Percentiles rank a stretch among this genome's conserved stretches.
Conservation (phyloP, 306 rosid genomes). For the Vicia villosa region DNA sequence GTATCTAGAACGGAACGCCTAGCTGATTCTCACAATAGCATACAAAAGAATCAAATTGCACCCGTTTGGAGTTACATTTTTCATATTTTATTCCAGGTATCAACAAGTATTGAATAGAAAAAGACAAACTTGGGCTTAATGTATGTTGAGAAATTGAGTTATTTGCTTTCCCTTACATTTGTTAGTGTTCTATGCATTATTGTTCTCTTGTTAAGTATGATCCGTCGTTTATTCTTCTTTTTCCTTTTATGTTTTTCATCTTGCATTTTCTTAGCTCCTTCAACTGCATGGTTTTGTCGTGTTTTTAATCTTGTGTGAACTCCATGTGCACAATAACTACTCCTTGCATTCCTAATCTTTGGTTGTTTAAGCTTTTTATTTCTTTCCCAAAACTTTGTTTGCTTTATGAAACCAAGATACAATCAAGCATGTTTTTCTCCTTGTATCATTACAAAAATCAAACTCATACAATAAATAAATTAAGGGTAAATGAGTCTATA, state of each 20-base stretch:
- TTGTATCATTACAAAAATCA: background rate
- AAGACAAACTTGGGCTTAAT: background rate
- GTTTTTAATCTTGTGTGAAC: conserved; percentile 2
- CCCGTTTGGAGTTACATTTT: conserved; percentile 42
- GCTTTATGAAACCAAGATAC: background rate
- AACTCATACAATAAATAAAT: background rate
- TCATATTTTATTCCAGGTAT: conserved; percentile 65
- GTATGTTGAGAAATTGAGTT: background rate
- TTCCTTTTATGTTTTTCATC: conserved; percentile 3
- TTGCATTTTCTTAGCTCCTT: conserved; percentile 8
- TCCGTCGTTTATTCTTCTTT: background rate
- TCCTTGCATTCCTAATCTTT: background rate
- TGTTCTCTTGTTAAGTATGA: conserved; percentile 4
- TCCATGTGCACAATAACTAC: background rate
- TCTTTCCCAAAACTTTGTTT: background rate
- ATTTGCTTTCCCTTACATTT: conserved; percentile 21
- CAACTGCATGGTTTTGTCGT: conserved; percentile 13
- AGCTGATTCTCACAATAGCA: conserved; percentile 34
- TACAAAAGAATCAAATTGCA: conserved; percentile 31
- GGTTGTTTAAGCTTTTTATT: background rate
- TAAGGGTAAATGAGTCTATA: background rate
- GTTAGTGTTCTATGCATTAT: conserved; percentile 7
- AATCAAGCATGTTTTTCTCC: background rate
- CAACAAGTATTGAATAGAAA: conserved; percentile 5
- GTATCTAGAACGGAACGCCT: conserved; percentile 21